Evolutionary conservation across 2,329 filamentous ascomycete genomes (phyloP).

Genomic region (Neonectria sp.): DNA sequence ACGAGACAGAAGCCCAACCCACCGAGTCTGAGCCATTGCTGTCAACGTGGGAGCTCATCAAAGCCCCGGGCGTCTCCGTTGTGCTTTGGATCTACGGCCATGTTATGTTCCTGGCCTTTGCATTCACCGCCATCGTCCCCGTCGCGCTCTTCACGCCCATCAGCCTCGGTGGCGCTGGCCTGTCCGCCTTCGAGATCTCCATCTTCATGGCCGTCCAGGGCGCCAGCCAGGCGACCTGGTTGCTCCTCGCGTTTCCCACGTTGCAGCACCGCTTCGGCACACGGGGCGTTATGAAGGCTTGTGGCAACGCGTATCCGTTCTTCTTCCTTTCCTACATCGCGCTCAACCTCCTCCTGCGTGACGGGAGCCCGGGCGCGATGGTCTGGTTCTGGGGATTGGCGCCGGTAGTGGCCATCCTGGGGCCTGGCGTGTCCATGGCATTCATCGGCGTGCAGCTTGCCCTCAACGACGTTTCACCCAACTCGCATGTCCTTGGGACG

Average conservation of each 20-base stretch:
- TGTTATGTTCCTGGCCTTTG: slow-evolving; percentile 77
- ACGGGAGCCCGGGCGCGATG: slow-evolving; percentile 54
- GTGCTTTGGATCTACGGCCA: slow-evolving; percentile 78
- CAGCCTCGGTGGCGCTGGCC: slow-evolving; percentile 74
- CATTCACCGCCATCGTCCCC: slow-evolving; percentile 79
- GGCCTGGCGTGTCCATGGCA: slow-evolving; percentile 76
- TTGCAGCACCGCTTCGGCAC: slow-evolving; percentile 78
- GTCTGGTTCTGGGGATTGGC: slow-evolving; percentile 70
- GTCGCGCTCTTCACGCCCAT: slow-evolving; percentile 78
- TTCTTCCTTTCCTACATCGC: slow-evolving; percentile 73
- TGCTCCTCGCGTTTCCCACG: slow-evolving; percentile 78
- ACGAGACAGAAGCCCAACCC: slow-evolving; percentile 15
- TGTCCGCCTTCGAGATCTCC: slow-evolving; percentile 75
- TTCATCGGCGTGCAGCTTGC: slow-evolving; percentile 82
- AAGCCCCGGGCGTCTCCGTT: slow-evolving; percentile 73
- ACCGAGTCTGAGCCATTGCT: slow-evolving; percentile 20
- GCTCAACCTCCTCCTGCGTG: slow-evolving; percentile 63
- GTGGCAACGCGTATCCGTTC: slow-evolving; percentile 70
- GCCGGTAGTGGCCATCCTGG: slow-evolving; percentile 63
- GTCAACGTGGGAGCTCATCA: slow-evolving; percentile 63
- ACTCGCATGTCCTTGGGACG: slow-evolving; percentile 74
- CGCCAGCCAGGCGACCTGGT: slow-evolving; percentile 78
- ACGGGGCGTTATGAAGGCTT: slow-evolving; percentile 73
- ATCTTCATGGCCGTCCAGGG: slow-evolving; percentile 76
- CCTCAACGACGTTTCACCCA: slow-evolving; percentile 81